A percentile compares a stretch with the other conserved stretches of the same genome.
These are phyloP conservation scores for Cicer judaicum DNA, from an alignment of 306 rosid species.

Conservation along the genomic window DNA sequence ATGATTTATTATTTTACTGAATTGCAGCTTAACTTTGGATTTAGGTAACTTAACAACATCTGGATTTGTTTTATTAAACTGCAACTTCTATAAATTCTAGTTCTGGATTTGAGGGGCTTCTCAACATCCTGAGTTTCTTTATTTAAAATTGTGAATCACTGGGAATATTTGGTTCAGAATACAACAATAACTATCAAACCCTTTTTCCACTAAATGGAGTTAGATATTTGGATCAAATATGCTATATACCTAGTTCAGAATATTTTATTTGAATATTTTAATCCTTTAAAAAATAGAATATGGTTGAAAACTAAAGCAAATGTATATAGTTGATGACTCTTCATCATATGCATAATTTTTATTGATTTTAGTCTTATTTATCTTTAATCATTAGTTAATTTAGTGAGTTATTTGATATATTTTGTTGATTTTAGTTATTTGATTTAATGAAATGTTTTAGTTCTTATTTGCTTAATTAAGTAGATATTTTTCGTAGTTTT, in stretches of 20 bases:
- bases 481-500: too few relatives aligned
- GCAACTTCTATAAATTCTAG: constrained; percentile 31
- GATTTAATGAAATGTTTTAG: too few relatives aligned
- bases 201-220: background rate
- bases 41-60: constrained; percentile 6
- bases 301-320: constrained; percentile 7
- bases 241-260: constrained; percentile 24
- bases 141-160: constrained; percentile 31
- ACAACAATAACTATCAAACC: background rate
- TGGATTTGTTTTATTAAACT: constrained; percentile 11
- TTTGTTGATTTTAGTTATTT: too few relatives aligned
- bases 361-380: too few relatives aligned
- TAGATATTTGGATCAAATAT: constrained; percentile 1
- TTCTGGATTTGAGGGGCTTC: constrained; percentile 13
- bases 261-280: constrained; percentile 6
- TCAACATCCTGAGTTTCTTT: constrained; percentile 7
- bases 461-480: too few relatives aligned
- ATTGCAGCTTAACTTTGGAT: constrained; percentile 37
- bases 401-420: too few relatives aligned
- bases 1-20: constrained; percentile 34
- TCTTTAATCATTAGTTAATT: too few relatives aligned
- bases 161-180: background rate
- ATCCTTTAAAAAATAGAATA: constrained; percentile 16
- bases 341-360: too few relatives aligned
- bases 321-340: too few relatives aligned